Base-by-base conservation (phyloP, 1,284 basidiomycete species). In the Moesziomyces antarcticus region DNA sequence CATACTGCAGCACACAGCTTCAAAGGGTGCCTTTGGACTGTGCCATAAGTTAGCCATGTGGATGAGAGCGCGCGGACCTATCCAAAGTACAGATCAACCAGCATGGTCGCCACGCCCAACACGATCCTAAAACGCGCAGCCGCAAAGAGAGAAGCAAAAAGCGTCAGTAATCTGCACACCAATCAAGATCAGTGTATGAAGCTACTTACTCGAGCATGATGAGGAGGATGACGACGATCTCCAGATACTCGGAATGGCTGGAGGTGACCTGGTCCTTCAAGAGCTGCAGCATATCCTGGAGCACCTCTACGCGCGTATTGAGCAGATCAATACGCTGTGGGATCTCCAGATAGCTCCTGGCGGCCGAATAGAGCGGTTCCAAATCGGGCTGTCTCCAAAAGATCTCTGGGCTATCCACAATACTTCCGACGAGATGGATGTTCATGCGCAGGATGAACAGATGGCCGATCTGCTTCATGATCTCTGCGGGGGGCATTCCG, bases 241-340 rank as follows among this genome's bases (percentile, higher is more conserved):
- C 94, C n/a, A 98, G 87, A 42, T 93, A 89, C 85, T 98, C 94
- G 2, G 93, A 90, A 79, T 98, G 94, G 78, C 90, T 89, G 69
- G 90, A 93, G 22, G 93, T 93, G 37, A 97, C 95, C 10, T 92
- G 92, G 85, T 97, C 95, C 85, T 97, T 97, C 50, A 98, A 87
- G 55, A 98, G 88, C 84, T 94, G 92, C 10, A 98, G 89, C 93
- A 98, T 97, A 84, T 98, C 94, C 87, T 98, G 94, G 42, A 98
- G 86, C 62, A 97, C 87, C 60, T 95, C 95, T 22, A 97, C 94
- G 64, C 94, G 90, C 33, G 93, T 93, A 85, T 97, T 97, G 62
- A 98, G 87, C 43, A 97, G 86, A 83, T 96, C 93, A 75, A 97
- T 94, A 53, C 94, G 89, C 84, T 97, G 94, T 3, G 93, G 92